phyloP scores from a whole-genome alignment of 805 yeast species.

The Candida endomychidarum region DNA sequence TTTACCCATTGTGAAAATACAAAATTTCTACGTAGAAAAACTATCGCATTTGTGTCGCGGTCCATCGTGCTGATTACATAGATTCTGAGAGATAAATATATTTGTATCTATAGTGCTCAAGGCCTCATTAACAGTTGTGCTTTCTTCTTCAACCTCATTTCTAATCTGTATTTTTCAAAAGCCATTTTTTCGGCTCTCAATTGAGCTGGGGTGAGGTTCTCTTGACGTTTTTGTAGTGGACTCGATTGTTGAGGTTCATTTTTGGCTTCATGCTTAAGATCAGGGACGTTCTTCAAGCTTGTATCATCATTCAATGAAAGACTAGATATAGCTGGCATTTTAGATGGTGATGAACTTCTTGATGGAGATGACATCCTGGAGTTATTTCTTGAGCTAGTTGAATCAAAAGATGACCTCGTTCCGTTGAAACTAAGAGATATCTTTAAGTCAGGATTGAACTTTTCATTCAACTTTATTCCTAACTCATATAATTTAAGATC shows the following conservation, averaged over 20 bases:
- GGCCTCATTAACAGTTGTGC: conserved; percentile 34
- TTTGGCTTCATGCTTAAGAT: not conserved
- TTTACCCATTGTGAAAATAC: conserved; percentile 56
- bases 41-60: too few species aligned
- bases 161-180: conserved; percentile 46
- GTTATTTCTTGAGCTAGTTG: conserved; percentile 13
- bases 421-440: conserved; percentile 26
- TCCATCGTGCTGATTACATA: too few species aligned
- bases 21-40: not conserved
- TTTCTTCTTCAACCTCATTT: conserved; percentile 47
- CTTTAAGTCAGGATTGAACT: conserved; percentile 38
- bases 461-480: conserved; percentile 42
- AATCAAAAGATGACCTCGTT: conserved; percentile 21
- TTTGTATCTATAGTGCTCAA: not conserved
- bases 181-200: conserved; percentile 36
- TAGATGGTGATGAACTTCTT: conserved; percentile 8
- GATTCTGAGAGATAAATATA: too few species aligned
- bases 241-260: not conserved
- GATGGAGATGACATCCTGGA: conserved; percentile 13
- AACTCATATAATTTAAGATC: conserved; percentile 38
- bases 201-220: not conserved
- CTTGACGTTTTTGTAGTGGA: not conserved
- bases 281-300: not conserved
- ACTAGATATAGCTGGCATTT: not conserved
- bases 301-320: not conserved